Base-by-base conservation (phyloP, 495 filamentous ascomycete species). In the Neurospora sp. region DNA sequence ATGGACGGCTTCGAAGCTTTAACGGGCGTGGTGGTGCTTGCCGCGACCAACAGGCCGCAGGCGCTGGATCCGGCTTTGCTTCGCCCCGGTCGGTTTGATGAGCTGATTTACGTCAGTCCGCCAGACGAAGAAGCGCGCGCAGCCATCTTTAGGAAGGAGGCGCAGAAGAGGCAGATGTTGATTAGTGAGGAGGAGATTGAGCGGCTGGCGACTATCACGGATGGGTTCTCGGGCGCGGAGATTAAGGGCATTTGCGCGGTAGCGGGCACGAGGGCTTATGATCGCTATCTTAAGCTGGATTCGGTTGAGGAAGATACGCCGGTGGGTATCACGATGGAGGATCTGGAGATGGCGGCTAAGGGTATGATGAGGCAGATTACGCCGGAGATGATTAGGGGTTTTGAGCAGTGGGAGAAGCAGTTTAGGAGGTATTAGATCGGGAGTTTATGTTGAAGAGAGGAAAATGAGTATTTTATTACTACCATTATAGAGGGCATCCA, bases 1-100 rank as follows among this genome's bases (percentile, higher is more conserved):
- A 95, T 99, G 91, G 95, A 98, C 78, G 96, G 96, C 27, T 95
- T 99, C 75, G 92, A 97, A 77, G 87, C 89, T 39, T 82, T 97
- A 44, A 90, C 90, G 72, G 92, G 91, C 71, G 94, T 99, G 3
- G 87, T 94, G 69, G 91, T 98, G 14, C 87, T 99, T n/a, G 96
- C 94, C 4, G 96, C 96, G 0, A 99, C 96, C 12, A 99, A 99
- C 79, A 90, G 92, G 70, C 96, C 96, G 0, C 93, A 97, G 76
- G 84, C 89, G 14, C 86, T 99, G 16, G 96, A 99, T 79, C 89
- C 91, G 7, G 96, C 96, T 12, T 84, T 99, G 45, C 89, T 97
- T 76, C 90, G 96, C 12, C 92, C 94, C 4, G 96, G 96, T 6
- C 87, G 96, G 39, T 90, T 99, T 79, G 94, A 97, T 78, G 89